Percentiles rank a stretch among this genome's conserved stretches.
phyloP scores from a whole-genome alignment of 2,329 filamentous ascomycete genomes.

The Plenodomus lindquistii region DNA sequence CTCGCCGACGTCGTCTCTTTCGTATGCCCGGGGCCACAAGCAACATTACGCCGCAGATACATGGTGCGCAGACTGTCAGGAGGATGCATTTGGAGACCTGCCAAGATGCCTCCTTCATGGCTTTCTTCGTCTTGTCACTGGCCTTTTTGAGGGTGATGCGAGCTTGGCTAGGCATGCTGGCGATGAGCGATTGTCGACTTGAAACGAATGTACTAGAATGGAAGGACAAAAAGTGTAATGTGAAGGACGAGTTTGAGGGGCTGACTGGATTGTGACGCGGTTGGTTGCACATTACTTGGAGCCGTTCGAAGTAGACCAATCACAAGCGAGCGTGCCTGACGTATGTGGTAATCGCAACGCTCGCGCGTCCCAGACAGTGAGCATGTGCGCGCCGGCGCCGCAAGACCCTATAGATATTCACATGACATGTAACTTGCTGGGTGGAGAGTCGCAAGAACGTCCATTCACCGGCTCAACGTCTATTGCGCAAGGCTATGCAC shows the following conservation, averaged over 20 bases:
- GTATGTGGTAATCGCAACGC: background rate
- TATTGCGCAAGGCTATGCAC: no score
- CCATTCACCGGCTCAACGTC: no score
- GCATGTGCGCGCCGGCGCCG: no score
- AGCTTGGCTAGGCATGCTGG: conserved; percentile 9
- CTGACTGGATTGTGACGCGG: background rate
- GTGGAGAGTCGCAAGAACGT: no score
- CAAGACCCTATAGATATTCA: no score
- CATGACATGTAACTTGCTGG: no score
- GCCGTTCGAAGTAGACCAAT: background rate
- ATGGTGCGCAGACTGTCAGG: conserved; percentile 20
- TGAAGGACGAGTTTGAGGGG: background rate
- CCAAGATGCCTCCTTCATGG: conserved; percentile 7
- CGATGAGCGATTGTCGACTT: no score
- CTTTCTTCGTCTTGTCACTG: conserved; percentile 9
- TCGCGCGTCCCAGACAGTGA: no score
- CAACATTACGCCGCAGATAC: conserved; percentile 17
- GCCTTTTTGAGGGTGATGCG: conserved; percentile 10
- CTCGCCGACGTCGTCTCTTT: background rate
- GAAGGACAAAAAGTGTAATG: background rate
- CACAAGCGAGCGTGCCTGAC: background rate
- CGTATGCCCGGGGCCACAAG: conserved; percentile 8
- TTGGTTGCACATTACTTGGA: no score
- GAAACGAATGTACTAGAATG: no score
- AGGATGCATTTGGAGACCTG: conserved; percentile 19